These are phyloP conservation scores for Phellopilus nigrolimitatus DNA, from an alignment of 1,284 basidiomycete species.

Conservation along the genomic window DNA sequence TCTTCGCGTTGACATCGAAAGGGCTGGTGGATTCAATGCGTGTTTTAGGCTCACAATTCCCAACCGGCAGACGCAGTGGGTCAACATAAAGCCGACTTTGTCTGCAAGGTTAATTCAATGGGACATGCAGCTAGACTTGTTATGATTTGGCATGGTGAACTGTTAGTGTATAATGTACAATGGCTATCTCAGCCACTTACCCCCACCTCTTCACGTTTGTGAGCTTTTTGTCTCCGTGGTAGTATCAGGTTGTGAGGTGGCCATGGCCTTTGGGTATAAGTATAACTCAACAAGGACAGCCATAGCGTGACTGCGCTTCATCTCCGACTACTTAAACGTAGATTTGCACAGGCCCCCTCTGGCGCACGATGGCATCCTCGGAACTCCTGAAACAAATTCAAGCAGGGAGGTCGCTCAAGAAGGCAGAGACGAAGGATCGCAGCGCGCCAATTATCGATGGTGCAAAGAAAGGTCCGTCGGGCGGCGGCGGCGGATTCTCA, in stretches of 20 bases:
- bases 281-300: background rate
- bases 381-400: conserved; percentile 75
- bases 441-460: conserved; percentile 67
- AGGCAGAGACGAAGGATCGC: conserved; percentile 77
- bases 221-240: background rate
- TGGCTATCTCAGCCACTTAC: too few relatives aligned
- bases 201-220: background rate
- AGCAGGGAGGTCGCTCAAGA: conserved; percentile 76
- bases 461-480: conserved; percentile 33
- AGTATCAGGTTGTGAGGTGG: background rate
- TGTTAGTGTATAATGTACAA: too few relatives aligned
- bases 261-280: background rate
- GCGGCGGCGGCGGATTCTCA: conserved; percentile 37
- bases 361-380: conserved; percentile 55
- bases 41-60: too few relatives aligned
- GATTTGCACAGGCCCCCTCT: background rate
- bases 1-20: too few relatives aligned
- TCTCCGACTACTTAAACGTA: background rate
- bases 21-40: too few relatives aligned
- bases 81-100: too few relatives aligned
- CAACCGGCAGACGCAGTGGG: too few relatives aligned
- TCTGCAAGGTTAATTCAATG: too few relatives aligned
- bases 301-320: background rate
- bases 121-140: too few relatives aligned
- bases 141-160: too few relatives aligned